Evolutionary conservation across 306 rosid species (phyloP).

Genomic region (Dicorynia guianensis): DNA sequence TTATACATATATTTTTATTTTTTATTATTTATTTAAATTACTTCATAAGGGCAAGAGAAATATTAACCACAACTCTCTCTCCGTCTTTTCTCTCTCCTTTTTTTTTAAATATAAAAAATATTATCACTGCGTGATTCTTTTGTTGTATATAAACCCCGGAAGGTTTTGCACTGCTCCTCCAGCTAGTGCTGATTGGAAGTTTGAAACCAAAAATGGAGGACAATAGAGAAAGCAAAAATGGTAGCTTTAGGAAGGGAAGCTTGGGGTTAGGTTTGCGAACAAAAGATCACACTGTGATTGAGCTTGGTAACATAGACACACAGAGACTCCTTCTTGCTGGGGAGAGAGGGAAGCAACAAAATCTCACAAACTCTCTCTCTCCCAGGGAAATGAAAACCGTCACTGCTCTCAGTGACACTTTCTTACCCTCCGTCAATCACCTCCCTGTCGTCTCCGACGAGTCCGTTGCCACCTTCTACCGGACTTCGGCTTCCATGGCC

Average conservation of each 20-base stretch:
- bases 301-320: constrained; percentile 39
- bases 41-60: no score
- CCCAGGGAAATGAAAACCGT: constrained; percentile 67
- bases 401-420: constrained; percentile 66
- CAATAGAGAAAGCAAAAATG: constrained; percentile 30
- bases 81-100: background rate
- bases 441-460: constrained; percentile 3
- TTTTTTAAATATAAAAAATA: background rate
- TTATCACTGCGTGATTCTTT: no score
- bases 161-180: background rate
- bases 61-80: no score
- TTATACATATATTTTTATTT: no score
- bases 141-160: constrained; percentile 8
- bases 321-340: constrained; percentile 36
- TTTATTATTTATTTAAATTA: no score
- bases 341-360: constrained; percentile 12
- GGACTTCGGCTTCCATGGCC: constrained; percentile 70
- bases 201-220: constrained; percentile 34
- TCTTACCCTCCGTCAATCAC: constrained; percentile 59
- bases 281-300: constrained; percentile 48
- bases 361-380: constrained; percentile 50
- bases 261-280: constrained; percentile 5
- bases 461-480: constrained; percentile 50
- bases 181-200: no score
- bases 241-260: constrained; percentile 26